Base-by-base conservation (phyloP, 2,329 filamentous ascomycete species). In the Onygenales sp. region DNA sequence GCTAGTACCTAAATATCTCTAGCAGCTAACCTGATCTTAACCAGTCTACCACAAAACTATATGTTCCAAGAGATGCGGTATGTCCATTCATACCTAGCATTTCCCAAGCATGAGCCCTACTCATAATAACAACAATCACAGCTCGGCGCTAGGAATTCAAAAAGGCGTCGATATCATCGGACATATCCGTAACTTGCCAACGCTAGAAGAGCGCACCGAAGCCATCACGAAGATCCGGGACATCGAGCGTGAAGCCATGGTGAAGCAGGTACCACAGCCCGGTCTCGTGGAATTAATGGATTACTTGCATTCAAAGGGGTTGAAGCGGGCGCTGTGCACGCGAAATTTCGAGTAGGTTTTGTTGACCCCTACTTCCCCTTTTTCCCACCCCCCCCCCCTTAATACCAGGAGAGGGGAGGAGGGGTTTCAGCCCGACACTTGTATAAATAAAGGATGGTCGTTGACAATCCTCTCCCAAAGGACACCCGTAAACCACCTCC, bases 21-120 rank as follows among this genome's bases (percentile, higher is more conserved):
- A 17, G 17, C 21, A 14, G 2, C 14, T 13, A 31, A 35, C 2
- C 8, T 54, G 13, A 21, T 10, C 8, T 45, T 17, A 14, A 48
- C 58, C 58, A 95, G 90, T 67, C 75, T 91, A 54, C 92, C 92
- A 0, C 92, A 97, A 71, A 93, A 87, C 61, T 89, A 95, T 78
- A 98, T 97, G 92, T 97, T 97, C 72, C 69, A 72, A 17, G 80
- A 94, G 65, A 97, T 98, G 92, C 85, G 82, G 69, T 78, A 71
- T 54, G 64, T 47, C 49, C n/a, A n/a, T 44, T n/a, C 21, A 50
- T 45, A n/a, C 5, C n/a, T 10, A 17, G 17, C 32, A 68, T 85
- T 48, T 2, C 38, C 39, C 14, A 35, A 39, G 17, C 21, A 5
- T 27, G 21, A 27, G 5, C 21, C 21, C 21, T 27, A 27, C 21